phyloP scores from a whole-genome alignment of 345 rosid genomes.

The Camelina sativa region DNA sequence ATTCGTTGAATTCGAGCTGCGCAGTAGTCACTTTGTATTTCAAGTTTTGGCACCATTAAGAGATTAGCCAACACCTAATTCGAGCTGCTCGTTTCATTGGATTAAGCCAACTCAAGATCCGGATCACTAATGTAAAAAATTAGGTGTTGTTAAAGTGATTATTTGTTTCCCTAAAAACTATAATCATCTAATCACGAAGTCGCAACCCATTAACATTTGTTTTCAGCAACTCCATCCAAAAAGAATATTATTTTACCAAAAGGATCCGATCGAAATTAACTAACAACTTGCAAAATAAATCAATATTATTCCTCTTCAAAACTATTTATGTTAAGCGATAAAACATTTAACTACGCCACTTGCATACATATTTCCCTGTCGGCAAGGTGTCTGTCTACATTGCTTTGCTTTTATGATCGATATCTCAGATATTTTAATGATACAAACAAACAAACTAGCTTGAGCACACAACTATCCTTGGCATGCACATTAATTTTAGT shows the following conservation, averaged over 20 bases:
- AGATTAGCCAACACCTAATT: too few species aligned
- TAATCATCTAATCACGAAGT: slow-evolving; percentile 19
- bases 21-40: too few species aligned
- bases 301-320: not conserved
- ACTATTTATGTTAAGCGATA: not conserved
- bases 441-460: not conserved
- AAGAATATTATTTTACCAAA: not conserved
- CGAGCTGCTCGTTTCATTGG: not conserved
- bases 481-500: too few species aligned
- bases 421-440: slow-evolving; percentile 21
- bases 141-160: not conserved
- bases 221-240: not conserved
- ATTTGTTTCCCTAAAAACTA: not conserved
- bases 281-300: not conserved
- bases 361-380: slow-evolving; percentile 35
- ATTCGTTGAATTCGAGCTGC: too few species aligned
- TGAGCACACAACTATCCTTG: not conserved
- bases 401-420: slow-evolving; percentile 28
- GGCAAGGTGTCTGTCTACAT: slow-evolving; percentile 41
- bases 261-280: slow-evolving; percentile 23
- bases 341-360: slow-evolving; percentile 24
- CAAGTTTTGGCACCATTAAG: too few species aligned
- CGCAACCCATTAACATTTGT: slow-evolving; percentile 19
- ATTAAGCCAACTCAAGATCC: not conserved
- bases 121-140: too few species aligned